These are phyloP conservation scores for Phytopythium cucurbitacearum DNA, from an alignment of 352 stramenopile species.

Conservation along the genomic window DNA sequence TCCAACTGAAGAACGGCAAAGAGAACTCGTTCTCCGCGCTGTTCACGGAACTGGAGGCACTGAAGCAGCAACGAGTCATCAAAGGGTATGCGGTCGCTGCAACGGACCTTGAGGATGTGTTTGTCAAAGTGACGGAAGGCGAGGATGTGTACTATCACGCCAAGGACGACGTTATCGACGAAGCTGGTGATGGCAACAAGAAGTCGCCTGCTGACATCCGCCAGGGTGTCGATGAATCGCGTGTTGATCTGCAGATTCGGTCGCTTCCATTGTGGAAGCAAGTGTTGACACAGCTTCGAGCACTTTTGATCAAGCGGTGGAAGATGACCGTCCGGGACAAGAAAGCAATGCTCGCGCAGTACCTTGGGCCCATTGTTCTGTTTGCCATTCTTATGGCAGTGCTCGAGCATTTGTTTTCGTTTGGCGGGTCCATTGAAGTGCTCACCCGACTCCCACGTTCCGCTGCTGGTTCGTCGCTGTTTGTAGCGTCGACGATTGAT, in stretches of 20 bases:
- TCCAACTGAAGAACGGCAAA: constrained; percentile 92
- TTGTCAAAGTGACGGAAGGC: constrained; percentile 91
- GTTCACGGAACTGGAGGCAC: constrained; percentile 87
- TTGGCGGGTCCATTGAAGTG: constrained; percentile 31
- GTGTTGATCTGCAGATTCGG: constrained; percentile 9
- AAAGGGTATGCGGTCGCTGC: constrained; percentile 95
- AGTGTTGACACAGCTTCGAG: constrained; percentile 37
- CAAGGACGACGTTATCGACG: constrained; percentile 32
- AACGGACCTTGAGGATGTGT: constrained; percentile 99
- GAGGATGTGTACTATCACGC: constrained; percentile 71
- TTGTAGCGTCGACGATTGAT: constrained; percentile 27
- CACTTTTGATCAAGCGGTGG: constrained; percentile 50
- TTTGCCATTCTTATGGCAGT: constrained; percentile 54
- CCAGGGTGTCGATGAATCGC: constrained; percentile 12
- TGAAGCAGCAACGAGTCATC: constrained; percentile 63
- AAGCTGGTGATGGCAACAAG: constrained; percentile 9
- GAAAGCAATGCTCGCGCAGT: constrained; percentile 58
- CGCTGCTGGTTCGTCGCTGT: constrained; percentile 35
- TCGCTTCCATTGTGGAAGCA: constrained; percentile 12
- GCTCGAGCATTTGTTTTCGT: constrained; percentile 28
- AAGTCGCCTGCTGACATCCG: constrained; percentile 1
- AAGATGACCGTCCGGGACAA: constrained; percentile 57
- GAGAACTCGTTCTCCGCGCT: constrained; percentile 84
- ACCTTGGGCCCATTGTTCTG: constrained; percentile 60
- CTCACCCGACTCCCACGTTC: constrained; percentile 41